phyloP scores from a whole-genome alignment of 306 rosid genomes.

The Crotalaria pallida region DNA sequence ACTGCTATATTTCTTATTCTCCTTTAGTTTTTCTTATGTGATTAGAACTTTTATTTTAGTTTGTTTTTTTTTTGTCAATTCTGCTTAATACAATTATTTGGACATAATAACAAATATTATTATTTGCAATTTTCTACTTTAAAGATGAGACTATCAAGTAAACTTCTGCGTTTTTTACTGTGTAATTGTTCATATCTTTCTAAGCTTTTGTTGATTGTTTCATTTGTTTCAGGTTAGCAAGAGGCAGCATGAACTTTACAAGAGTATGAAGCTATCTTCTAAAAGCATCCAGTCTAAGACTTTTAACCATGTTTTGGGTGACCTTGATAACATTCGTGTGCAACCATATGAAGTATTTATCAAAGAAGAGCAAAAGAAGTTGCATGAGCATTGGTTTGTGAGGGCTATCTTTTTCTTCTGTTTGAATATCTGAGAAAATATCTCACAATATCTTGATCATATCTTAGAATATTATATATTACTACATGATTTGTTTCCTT shows the following conservation, averaged over 20 bases:
- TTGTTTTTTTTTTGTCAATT: not conserved
- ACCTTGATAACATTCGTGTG: constrained; percentile 57
- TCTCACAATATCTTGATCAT: too few species aligned
- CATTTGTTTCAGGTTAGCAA: constrained; percentile 69
- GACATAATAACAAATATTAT: not conserved
- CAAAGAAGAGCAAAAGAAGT: constrained; percentile 82
- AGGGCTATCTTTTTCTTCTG: not conserved
- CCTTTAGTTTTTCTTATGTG: not conserved
- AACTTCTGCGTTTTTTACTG: not conserved
- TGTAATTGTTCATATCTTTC: not conserved
- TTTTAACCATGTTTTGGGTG: constrained; percentile 79
- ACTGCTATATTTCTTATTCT: not conserved
- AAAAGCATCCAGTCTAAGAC: constrained; percentile 70
- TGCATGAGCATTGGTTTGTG: constrained; percentile 89
- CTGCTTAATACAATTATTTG: not conserved
- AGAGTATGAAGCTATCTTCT: constrained; percentile 82
- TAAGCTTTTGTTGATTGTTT: constrained; percentile 22
- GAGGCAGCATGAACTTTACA: constrained; percentile 82
- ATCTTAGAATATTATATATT: too few species aligned
- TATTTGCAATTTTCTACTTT: not conserved
- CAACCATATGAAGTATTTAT: constrained; percentile 78
- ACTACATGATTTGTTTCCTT: too few species aligned
- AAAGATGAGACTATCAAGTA: not conserved
- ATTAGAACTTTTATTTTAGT: not conserved
- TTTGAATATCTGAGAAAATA: too few species aligned